These are phyloP conservation scores for Aspergillus biplanus DNA, from an alignment of 495 filamentous ascomycete species.

Conservation along the genomic window DNA sequence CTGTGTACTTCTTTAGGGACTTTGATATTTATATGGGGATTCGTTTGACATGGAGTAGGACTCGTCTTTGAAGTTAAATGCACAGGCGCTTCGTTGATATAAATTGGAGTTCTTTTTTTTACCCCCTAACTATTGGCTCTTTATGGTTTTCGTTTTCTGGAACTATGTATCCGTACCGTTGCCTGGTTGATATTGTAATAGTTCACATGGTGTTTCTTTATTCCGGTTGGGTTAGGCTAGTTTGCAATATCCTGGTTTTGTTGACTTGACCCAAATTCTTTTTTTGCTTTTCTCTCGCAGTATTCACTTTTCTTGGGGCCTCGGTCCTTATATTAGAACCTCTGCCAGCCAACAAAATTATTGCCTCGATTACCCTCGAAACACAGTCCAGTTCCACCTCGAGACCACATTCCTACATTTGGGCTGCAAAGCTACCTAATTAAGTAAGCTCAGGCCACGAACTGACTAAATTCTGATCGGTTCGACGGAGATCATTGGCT, in stretches of 20 bases:
- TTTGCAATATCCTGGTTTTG: background rate
- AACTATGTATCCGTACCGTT: background rate
- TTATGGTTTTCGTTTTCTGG: background rate
- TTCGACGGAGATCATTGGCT: too few species aligned
- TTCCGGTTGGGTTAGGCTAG: background rate
- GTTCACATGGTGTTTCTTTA: background rate
- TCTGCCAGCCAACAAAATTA: too few species aligned
- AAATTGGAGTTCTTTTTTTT: background rate
- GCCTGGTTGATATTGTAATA: background rate
- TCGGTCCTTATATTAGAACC: too few species aligned
- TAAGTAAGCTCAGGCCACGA: too few species aligned
- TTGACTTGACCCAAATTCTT: background rate
- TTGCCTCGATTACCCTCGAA: too few species aligned
- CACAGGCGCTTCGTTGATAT: background rate
- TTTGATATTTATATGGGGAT: background rate
- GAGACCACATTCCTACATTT: too few species aligned
- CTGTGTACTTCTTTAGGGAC: background rate
- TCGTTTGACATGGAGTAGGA: background rate
- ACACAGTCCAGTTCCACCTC: too few species aligned
- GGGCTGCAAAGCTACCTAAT: too few species aligned
- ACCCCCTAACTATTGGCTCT: background rate
- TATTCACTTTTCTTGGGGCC: background rate
- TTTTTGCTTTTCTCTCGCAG: background rate
- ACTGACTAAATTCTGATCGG: too few species aligned
- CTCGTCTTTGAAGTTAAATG: conserved; percentile 6